Evolutionary conservation across 2,329 filamentous ascomycete genomes (phyloP).

Genomic region (Scolecobasidium constrictum): DNA sequence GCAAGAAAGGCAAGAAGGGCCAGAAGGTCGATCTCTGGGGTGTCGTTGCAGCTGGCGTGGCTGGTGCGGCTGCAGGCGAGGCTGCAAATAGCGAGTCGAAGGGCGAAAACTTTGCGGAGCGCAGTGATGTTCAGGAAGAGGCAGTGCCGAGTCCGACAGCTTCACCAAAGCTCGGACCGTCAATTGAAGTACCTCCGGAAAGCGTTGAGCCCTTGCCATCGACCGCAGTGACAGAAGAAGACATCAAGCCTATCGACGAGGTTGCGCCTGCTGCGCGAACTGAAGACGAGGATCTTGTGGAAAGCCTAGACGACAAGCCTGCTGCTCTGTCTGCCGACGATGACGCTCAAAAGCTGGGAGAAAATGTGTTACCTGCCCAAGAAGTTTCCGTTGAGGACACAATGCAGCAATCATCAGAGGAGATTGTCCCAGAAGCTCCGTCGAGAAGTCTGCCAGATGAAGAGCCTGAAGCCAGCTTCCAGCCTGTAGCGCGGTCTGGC

Average conservation of each 20-base stretch:
- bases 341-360: no score
- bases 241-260: no score
- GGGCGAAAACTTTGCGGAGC: no score
- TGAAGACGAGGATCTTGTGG: no score
- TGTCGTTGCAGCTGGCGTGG: not conserved
- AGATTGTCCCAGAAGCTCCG: not conserved
- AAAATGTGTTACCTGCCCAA: no score
- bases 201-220: not conserved
- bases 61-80: not conserved
- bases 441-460: not conserved
- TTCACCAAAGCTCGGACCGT: no score
- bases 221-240: not conserved
- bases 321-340: no score
- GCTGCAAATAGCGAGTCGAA: no score
- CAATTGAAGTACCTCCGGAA: no score
- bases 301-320: not conserved
- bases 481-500: not conserved
- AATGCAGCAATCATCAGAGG: not conserved
- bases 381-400: not conserved
- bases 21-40: constrained; percentile 18
- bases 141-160: not conserved
- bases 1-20: constrained; percentile 29
- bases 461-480: not conserved
- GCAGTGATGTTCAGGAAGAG: not conserved
- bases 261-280: no score